phyloP scores from a whole-genome alignment of 306 rosid genomes.

The Geum urbanum region DNA sequence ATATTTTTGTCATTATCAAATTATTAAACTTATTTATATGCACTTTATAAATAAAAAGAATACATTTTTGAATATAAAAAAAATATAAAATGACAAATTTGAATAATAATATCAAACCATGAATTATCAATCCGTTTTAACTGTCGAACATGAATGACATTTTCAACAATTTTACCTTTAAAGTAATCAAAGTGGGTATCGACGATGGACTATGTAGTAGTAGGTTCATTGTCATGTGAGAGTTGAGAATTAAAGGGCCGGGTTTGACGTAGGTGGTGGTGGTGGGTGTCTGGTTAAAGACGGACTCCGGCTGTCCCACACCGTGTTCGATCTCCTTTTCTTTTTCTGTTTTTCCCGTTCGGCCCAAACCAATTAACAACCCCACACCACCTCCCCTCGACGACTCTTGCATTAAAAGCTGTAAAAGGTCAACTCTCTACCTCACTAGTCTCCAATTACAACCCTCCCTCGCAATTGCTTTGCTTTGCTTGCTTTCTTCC shows the following conservation, averaged over 20 bases:
- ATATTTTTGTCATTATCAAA: no score
- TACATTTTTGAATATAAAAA: no score
- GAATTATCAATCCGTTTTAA: no score
- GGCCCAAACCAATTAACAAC: neutral
- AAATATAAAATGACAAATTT: no score
- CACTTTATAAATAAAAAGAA: no score
- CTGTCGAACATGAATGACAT: no score
- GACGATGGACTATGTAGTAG: neutral
- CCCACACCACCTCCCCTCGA: conserved; percentile 15
- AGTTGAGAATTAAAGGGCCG: neutral
- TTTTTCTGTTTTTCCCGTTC: neutral
- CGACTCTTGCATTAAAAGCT: conserved; percentile 61
- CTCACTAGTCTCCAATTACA: conserved; percentile 54
- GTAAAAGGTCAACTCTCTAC: conserved; percentile 68
- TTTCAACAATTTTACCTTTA: no score
- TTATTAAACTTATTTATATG: no score
- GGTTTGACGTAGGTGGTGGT: neutral
- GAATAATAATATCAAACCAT: no score
- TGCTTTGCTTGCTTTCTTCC: neutral
- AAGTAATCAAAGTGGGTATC: neutral
- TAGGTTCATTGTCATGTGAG: neutral
- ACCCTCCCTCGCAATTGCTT: no score
- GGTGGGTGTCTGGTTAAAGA: neutral
- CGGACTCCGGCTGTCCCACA: neutral
- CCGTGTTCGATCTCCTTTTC: neutral